These are phyloP conservation scores for Eucalyptus cloeziana DNA, from an alignment of 345 rosid species.

Conservation along the genomic window DNA sequence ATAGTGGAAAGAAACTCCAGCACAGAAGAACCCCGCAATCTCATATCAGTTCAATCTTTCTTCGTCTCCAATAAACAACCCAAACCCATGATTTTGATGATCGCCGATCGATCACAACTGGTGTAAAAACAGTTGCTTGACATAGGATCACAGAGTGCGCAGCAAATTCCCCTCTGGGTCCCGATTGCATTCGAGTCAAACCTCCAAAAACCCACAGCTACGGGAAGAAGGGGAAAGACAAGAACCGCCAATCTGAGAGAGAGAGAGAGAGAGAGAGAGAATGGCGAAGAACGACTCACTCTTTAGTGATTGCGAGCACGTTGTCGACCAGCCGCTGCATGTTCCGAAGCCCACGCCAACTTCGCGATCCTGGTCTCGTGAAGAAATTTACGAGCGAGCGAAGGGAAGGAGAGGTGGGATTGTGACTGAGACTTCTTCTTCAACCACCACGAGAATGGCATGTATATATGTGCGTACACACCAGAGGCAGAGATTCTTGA, in stretches of 20 bases:
- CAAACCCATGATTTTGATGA: neutral
- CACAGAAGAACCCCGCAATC: neutral
- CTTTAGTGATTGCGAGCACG: slow-evolving; percentile 76
- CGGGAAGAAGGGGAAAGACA: neutral
- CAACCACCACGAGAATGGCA: neutral
- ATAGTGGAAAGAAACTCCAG: neutral
- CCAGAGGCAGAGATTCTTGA: neutral
- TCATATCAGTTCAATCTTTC: neutral
- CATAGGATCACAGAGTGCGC: neutral
- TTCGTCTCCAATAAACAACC: neutral
- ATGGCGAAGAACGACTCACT: slow-evolving; percentile 35
- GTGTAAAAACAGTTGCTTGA: neutral
- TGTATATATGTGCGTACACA: neutral
- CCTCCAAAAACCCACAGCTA: neutral
- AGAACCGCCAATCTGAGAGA: neutral
- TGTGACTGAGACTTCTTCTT: neutral
- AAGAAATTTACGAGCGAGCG: neutral
- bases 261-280: neutral
- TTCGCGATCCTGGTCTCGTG: neutral
- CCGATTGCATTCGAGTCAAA: neutral
- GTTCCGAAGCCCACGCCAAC: neutral
- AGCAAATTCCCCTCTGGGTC: neutral
- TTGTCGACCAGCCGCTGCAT: slow-evolving; percentile 82
- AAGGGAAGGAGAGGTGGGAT: neutral
- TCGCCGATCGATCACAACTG: neutral